phyloP scores from a whole-genome alignment of 768 basidiomycete genomes.

The Exidia glandulosa region DNA sequence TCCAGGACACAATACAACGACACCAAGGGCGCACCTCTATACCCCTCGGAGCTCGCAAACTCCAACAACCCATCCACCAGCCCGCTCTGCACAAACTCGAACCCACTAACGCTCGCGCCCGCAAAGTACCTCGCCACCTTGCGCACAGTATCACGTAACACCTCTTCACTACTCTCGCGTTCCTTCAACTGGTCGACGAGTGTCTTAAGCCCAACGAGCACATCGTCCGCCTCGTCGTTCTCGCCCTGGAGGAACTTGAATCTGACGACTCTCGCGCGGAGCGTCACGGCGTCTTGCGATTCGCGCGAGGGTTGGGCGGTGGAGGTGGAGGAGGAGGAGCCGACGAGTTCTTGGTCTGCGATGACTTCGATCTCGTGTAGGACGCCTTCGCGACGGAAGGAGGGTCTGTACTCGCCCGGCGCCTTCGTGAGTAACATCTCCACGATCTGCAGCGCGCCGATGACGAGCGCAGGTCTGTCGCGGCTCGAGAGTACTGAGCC shows the following conservation, averaged over 20 bases:
- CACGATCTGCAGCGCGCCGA: constrained; percentile 84
- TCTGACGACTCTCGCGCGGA: constrained; percentile 82
- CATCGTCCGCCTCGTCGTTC: neutral
- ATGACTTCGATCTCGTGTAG: constrained; percentile 85
- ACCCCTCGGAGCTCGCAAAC: constrained; percentile 63
- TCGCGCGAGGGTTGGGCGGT: constrained; percentile 36
- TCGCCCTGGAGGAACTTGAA: constrained; percentile 53
- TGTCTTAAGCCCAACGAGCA: neutral
- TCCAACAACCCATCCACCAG: constrained; percentile 78
- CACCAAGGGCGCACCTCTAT: constrained; percentile 30
- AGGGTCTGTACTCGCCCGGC: constrained; percentile 72
- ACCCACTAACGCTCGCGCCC: constrained; percentile 22
- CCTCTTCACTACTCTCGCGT: constrained; percentile 1
- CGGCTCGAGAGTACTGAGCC: constrained; percentile 88
- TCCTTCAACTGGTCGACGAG: neutral
- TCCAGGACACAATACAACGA: constrained; percentile 25
- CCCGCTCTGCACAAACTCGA: constrained; percentile 90
- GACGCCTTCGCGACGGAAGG: constrained; percentile 90
- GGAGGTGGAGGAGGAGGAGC: no score
- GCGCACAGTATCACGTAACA: neutral
- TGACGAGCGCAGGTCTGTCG: constrained; percentile 79
- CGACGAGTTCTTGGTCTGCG: constrained; percentile 45
- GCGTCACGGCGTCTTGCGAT: constrained; percentile 82
- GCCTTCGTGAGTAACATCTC: constrained; percentile 82
- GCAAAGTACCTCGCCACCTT: constrained; percentile 1